These are phyloP conservation scores for Ogataea hybrid DNA, from an alignment of 1,139 yeast species.

Conservation along the genomic window DNA sequence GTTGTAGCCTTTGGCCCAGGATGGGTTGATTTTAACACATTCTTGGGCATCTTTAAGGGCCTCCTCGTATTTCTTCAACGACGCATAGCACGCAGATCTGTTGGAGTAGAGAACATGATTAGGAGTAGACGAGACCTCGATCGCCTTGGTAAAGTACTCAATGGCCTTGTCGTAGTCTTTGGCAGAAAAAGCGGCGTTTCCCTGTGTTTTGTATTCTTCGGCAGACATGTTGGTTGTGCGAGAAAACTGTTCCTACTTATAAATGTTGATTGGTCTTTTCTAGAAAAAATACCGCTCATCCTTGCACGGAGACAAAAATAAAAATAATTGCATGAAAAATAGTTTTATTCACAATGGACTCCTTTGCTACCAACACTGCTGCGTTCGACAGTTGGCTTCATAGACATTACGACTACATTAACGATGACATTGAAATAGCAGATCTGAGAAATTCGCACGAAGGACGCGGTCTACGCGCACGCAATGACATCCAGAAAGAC, in stretches of 20 bases:
- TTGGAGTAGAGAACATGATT: constrained; percentile 91
- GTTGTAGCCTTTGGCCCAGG: constrained; percentile 94
- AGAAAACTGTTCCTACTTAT: constrained; percentile 5
- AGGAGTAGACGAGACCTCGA: constrained; percentile 75
- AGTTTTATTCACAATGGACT: constrained; percentile 14
- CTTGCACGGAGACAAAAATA: constrained; percentile 23
- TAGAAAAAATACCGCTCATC: constrained; percentile 12
- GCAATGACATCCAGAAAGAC: constrained; percentile 51
- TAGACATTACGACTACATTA: constrained; percentile 43
- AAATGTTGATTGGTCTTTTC: constrained; percentile 7
- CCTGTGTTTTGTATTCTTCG: constrained; percentile 76
- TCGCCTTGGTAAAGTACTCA: constrained; percentile 80
- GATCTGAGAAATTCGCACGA: constrained; percentile 60
- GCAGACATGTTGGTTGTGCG: constrained; percentile 42
- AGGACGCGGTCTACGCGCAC: constrained; percentile 80
- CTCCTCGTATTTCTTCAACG: constrained; percentile 65
- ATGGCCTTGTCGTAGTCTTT: constrained; percentile 82
- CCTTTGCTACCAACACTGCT: constrained; percentile 37
- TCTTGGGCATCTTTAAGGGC: constrained; percentile 85
- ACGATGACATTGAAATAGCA: constrained; percentile 54
- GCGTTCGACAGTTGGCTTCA: constrained; percentile 55
- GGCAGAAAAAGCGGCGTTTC: constrained; percentile 88
- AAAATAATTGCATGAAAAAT: constrained; percentile 1
- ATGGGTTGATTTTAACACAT: constrained; percentile 72
- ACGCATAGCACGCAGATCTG: constrained; percentile 90